A percentile compares a stretch with the other conserved stretches of the same genome.
These are phyloP conservation scores for Eucalyptus shirleyi DNA, from an alignment of 345 rosid genomes.

Conservation along the genomic window DNA sequence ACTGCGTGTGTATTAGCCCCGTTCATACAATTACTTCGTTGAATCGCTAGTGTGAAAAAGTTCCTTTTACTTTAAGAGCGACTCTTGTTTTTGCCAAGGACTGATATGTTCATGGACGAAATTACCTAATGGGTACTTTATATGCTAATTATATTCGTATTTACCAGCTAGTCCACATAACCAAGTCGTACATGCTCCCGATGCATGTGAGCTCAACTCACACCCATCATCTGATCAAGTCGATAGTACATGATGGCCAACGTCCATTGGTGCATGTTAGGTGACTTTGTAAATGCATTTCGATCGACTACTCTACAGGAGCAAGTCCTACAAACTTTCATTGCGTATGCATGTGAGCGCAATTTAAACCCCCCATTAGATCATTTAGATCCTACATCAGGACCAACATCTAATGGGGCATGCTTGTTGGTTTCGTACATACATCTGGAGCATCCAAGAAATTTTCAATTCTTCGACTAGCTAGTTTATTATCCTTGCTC, in stretches of 20 bases:
- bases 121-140: not conserved
- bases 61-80: not conserved
- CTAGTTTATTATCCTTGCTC: not conserved
- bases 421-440: not conserved
- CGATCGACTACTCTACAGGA: not conserved
- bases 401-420: not conserved
- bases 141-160: not conserved
- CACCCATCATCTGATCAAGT: not conserved
- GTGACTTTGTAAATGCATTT: not conserved
- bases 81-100: not conserved
- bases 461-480: not conserved
- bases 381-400: not conserved
- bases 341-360: not conserved
- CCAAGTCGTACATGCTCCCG: not conserved
- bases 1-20: not conserved
- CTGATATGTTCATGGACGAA: not conserved
- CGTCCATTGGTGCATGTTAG: not conserved
- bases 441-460: not conserved
- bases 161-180: not conserved
- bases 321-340: not conserved
- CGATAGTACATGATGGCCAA: not conserved
- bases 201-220: not conserved
- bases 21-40: not conserved
- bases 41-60: not conserved
- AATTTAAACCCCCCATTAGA: not conserved